Base-by-base conservation (phyloP, 2,329 filamentous ascomycete species). In the Calonectria leucothoes region DNA sequence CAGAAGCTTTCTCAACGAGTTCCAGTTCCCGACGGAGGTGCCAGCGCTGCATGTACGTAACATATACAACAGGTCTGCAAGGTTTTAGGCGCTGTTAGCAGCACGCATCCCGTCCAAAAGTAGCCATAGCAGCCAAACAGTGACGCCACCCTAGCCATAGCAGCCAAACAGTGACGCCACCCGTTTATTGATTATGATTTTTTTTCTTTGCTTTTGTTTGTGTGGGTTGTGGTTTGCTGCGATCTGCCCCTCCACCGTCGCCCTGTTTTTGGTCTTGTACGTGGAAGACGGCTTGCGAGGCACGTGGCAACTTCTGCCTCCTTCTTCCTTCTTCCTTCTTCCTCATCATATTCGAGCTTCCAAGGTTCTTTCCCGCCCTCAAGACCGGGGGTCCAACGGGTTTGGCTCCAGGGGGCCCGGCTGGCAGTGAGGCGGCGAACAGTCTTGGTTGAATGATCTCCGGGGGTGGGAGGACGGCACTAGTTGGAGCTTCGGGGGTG, bases 1-100 rank as follows among this genome's bases (percentile, higher is more conserved):
- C 55, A 59, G 52, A 65, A 68, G 69, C 66, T 63, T 72, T 66
- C 76, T 79, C 78, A 80, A 80, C 78, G 66, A 79, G 77, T 79
- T 79, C 77, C 75, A 71, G 31, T 33, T 64, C 59, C 20, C 57
- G 29, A 66, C 68, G 37, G 68, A 61, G 66, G 63, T 51, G 33
- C 52, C 39, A 33, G 27, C 29, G 45, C 31, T 57, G n/a, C 27
- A 37, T 59, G 51, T 67, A 39, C 31, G 59, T 63, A 63, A 63
- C 59, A 45, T 42, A n/a, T 45, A 63, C 59, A 45, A 37, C 35
- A 67, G 25, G n/a, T 35, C 55, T 45, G 55, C 55, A 39, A 52
- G 35, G 27, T 29, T 49, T 51, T 29, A 29, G 25, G 35, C 52
- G 59, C 23, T 33, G 27, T 70, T 70, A 27, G 67, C 27, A 55